Conservation (phyloP, 1,139 yeast genomes). For the Blastobotrys buckinghamii region DNA sequence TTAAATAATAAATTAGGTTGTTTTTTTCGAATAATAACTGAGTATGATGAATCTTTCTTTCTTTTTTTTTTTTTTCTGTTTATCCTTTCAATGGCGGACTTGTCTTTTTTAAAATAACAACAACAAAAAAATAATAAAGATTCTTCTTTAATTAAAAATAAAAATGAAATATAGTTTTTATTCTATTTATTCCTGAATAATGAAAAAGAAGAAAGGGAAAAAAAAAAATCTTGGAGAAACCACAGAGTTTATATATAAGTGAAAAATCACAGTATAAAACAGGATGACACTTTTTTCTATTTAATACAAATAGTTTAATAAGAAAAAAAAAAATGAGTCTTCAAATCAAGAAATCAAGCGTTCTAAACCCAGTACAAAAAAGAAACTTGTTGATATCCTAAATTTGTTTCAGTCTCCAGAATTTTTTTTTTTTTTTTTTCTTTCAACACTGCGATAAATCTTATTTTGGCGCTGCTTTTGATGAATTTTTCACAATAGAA, state of each 20-base stretch:
- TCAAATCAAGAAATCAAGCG: background rate
- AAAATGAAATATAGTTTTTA: too few relatives aligned
- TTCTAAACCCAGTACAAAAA: background rate
- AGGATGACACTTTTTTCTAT: background rate
- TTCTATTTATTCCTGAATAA: too few relatives aligned
- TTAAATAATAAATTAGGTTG: background rate
- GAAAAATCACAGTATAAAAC: too few relatives aligned
- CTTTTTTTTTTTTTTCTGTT: too few relatives aligned
- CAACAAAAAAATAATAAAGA: background rate
- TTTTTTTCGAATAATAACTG: too few relatives aligned
- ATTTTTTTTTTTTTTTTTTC: too few relatives aligned
- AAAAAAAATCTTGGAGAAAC: background rate
- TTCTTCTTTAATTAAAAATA: background rate
- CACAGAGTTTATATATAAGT: background rate
- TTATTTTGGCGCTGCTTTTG: background rate
- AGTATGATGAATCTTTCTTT: too few relatives aligned
- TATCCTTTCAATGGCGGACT: background rate
- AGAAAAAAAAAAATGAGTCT: slow-evolving; percentile 2
- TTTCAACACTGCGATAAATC: background rate
- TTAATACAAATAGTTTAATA: background rate
- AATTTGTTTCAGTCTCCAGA: too few relatives aligned
- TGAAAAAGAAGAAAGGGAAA: background rate
- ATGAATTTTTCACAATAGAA: too few relatives aligned
- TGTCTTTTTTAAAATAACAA: background rate
- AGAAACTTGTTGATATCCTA: background rate